phyloP scores from a whole-genome alignment of 2,329 filamentous ascomycete species.

The Microthyrium microscopicum region DNA sequence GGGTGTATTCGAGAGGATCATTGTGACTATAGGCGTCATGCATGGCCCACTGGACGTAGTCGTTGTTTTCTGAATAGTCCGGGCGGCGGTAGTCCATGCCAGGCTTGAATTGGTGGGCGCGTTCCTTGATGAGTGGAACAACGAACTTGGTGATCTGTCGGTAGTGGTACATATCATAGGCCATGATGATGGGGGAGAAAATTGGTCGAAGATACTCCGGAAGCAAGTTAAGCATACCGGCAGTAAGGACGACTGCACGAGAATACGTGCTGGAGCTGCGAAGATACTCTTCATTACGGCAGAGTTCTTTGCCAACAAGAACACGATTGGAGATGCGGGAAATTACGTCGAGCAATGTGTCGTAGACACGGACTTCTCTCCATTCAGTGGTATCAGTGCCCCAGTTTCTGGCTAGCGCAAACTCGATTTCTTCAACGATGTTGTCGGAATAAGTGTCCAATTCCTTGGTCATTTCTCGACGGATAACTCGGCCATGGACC shows the following conservation, averaged over 20 bases:
- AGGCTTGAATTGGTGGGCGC: conserved; percentile 13
- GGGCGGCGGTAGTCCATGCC: conserved; percentile 8
- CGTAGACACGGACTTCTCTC: conserved; percentile 7
- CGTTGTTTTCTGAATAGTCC: conserved; percentile 13
- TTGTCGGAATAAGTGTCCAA: conserved; percentile 21
- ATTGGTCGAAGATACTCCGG: conserved; percentile 3
- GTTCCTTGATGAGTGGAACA: conserved; percentile 19
- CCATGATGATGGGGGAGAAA: conserved; percentile 12
- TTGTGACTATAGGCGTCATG: conserved; percentile 18
- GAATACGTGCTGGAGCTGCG: conserved; percentile 4
- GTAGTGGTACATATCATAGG: conserved; percentile 19
- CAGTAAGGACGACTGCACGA: conserved; percentile 6
- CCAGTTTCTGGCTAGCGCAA: conserved; percentile 18
- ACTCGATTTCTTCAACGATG: conserved; percentile 21
- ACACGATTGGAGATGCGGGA: conserved; percentile 7
- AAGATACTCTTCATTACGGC: conserved; percentile 6
- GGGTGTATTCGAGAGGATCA: conserved; percentile 15
- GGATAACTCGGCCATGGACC: conserved; percentile 26
- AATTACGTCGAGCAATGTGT: conserved; percentile 7
- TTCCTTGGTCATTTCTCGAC: conserved; percentile 24
- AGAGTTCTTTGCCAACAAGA: conserved; percentile 5
- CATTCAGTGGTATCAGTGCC: conserved; percentile 19
- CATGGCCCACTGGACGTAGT: conserved; percentile 26
- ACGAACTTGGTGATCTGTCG: conserved; percentile 16
- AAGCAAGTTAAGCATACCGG: conserved; percentile 4